Evolutionary conservation across 495 filamentous ascomycete genomes (phyloP), one percentile per base, ranked within the genome.

Genomic region (Hyaloscypha bicolor): DNA sequence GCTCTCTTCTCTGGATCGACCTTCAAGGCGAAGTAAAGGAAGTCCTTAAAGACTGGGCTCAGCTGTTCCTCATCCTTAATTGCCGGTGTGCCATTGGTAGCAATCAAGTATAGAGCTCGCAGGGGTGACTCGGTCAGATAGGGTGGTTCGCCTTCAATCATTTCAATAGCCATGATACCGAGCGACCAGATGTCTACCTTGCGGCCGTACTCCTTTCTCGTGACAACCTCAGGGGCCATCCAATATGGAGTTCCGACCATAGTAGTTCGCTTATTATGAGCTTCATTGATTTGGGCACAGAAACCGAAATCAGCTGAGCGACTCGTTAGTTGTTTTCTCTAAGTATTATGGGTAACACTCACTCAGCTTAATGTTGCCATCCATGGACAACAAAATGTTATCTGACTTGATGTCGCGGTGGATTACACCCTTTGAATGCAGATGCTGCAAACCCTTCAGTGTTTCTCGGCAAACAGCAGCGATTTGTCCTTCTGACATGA

Each of bases 91-190:
- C 95, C 95, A 73, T 97, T 97, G 25, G 96, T 98, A 55, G 95
- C 96, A 77, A 99, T 99, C 69, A 99, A 78, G 81, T 94, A 99
- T 32, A 99, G 84, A 4, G 95, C 95, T 52, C 95, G 87, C 53
- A 99, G 87, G 9, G 95, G 95, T 29, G 91, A 94, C 77, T 99
- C 95, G 25, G 93, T 99, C 62, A 99, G 81, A 76, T 99, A 99
- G 19, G 95, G 95, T 19, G 95, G 95, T 73, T 99, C 95, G 69
- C 95, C 96, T 79, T 99, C 95, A 68, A 99, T 97, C 95, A 99
- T 99, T 77, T 99, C 95, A 71, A 99, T 99, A n/a, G 95, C 93
- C 95, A 99, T 99, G 77, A 99, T 99, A 63, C 95, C 95, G 59
- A 99, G 79, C 74, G 91, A 95, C 95, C 95, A 99, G 71, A 99